phyloP scores from a whole-genome alignment of 441 rosid species.

The Rhodomyrtus psidioides region DNA sequence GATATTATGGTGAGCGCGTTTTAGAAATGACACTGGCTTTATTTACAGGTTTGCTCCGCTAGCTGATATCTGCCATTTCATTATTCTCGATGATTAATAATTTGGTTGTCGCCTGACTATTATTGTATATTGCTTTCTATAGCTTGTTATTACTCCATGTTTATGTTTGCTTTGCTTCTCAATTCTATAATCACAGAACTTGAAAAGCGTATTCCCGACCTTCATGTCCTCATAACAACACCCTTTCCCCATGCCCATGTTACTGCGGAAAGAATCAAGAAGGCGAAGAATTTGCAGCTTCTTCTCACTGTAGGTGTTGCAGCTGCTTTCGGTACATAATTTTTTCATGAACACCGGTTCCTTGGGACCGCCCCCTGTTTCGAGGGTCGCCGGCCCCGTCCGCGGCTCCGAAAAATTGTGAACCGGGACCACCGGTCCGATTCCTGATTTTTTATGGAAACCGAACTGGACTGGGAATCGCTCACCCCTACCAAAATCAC shows the following conservation, averaged over 20 bases:
- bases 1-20: slow-evolving; percentile 58
- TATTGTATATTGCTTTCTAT: background rate
- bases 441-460: too few relatives aligned
- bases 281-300: slow-evolving; percentile 78
- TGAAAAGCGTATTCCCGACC: slow-evolving; percentile 85
- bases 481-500: too few relatives aligned
- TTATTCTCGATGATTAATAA: background rate
- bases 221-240: slow-evolving; percentile 77
- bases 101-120: background rate
- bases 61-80: background rate
- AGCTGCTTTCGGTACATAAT: too few relatives aligned
- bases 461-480: too few relatives aligned
- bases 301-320: slow-evolving; percentile 92
- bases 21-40: background rate
- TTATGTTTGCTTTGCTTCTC: background rate
- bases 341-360: too few relatives aligned
- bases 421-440: too few relatives aligned
- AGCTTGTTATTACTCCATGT: background rate
- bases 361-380: too few relatives aligned
- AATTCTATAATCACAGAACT: slow-evolving; percentile 44
- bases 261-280: slow-evolving; percentile 82
- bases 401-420: too few relatives aligned
- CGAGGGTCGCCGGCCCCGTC: too few relatives aligned
- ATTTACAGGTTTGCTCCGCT: background rate
- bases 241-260: slow-evolving; percentile 97